phyloP scores from a whole-genome alignment of 768 basidiomycete species.

The Phallus indusiatus region DNA sequence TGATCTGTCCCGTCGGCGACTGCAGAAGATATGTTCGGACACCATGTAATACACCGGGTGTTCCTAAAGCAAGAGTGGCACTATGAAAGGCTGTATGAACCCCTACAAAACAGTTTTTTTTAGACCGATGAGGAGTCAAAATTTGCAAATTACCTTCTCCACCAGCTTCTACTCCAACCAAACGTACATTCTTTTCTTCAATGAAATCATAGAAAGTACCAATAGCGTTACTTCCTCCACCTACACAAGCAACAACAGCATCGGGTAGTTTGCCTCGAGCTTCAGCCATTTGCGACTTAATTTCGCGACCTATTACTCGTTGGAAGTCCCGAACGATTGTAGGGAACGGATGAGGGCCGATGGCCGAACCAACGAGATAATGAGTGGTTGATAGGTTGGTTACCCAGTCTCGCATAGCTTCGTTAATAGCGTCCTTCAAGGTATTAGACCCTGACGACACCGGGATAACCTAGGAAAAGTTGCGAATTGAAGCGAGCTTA shows the following conservation, averaged over 20 bases:
- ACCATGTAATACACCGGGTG: constrained; percentile 92
- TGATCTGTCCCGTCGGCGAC: constrained; percentile 80
- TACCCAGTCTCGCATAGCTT: constrained; percentile 98
- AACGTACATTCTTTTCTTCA: constrained; percentile 68
- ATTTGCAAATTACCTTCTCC: constrained; percentile 64
- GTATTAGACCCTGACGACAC: constrained; percentile 92
- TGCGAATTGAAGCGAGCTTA: neutral
- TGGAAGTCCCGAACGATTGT: constrained; percentile 99
- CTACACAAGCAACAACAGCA: constrained; percentile 92
- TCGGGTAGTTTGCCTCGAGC: constrained; percentile 82
- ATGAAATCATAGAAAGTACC: constrained; percentile 98
- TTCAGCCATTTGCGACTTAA: constrained; percentile 75
- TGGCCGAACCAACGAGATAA: constrained; percentile 94
- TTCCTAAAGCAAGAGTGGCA: constrained; percentile 85
- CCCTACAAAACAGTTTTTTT: constrained; percentile 32
- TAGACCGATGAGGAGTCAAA: neutral
- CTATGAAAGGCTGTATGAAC: constrained; percentile 81
- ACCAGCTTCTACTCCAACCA: constrained; percentile 95
- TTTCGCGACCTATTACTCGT: constrained; percentile 88
- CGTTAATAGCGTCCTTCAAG: constrained; percentile 97
- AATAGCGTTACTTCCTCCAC: constrained; percentile 96
- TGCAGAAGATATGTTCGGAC: constrained; percentile 94
- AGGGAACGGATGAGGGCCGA: constrained; percentile 98
- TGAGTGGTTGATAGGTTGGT: constrained; percentile 90
- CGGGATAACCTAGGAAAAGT: constrained; percentile 63